Percentiles rank a stretch among this genome's conserved stretches.
Conservation (phyloP, 495 filamentous ascomycete species). For the Cenococcum geophilum region DNA sequence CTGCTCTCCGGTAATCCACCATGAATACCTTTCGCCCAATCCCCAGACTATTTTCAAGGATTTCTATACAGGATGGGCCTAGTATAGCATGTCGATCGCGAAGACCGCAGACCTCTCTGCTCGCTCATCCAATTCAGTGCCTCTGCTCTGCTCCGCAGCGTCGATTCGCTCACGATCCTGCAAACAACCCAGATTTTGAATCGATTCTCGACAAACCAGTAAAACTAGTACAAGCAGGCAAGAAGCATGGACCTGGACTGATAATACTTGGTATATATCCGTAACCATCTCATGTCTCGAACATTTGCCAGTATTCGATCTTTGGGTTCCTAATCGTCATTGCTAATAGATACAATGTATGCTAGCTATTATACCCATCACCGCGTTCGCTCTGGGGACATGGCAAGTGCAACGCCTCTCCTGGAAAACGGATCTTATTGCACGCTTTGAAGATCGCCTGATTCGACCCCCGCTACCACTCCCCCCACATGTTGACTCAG, state of each 20-base stretch:
- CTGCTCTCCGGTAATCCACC: constrained; percentile 1
- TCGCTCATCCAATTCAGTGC: constrained; percentile 14
- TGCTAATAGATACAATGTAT: neutral
- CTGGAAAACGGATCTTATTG: constrained; percentile 90
- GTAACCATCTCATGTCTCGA: constrained; percentile 3
- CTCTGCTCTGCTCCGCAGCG: constrained; percentile 16
- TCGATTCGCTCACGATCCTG: constrained; percentile 35
- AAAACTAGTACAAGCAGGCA: constrained; percentile 62
- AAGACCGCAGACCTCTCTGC: neutral
- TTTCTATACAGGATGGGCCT: constrained; percentile 9
- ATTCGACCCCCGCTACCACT: constrained; percentile 80
- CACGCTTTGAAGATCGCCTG: constrained; percentile 82
- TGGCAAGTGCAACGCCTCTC: constrained; percentile 94
- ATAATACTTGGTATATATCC: constrained; percentile 61
- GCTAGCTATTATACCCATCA: constrained; percentile 79
- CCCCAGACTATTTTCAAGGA: constrained; percentile 20
- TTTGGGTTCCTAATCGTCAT: neutral
- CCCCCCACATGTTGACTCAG: constrained; percentile 72
- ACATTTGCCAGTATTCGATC: neutral
- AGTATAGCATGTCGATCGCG: neutral
- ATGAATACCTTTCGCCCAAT: constrained; percentile 27
- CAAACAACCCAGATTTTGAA: constrained; percentile 64
- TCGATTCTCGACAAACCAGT: constrained; percentile 84
- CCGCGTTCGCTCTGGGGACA: constrained; percentile 80
- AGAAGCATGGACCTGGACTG: constrained; percentile 72